phyloP scores from a whole-genome alignment of 2,329 filamentous ascomycete species.

The Pseudogymnoascus sp. region DNA sequence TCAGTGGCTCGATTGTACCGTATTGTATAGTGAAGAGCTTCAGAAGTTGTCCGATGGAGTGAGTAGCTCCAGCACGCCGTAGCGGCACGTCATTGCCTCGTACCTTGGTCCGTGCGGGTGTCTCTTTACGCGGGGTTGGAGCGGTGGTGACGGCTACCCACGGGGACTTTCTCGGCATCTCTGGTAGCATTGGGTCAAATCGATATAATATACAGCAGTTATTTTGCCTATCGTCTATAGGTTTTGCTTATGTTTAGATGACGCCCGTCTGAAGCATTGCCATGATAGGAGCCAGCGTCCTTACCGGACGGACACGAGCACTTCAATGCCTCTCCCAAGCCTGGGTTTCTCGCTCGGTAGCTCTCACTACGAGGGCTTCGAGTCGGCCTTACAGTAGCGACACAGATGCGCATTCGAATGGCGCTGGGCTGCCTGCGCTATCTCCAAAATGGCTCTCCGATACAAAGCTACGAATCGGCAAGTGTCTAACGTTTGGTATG shows the following conservation, averaged over 20 bases:
- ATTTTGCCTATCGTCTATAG: neutral
- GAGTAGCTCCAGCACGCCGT: neutral
- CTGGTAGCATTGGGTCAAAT: neutral
- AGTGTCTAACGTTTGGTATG: conserved; percentile 69
- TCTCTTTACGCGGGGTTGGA: conserved; percentile 4
- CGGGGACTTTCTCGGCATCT: conserved; percentile 12
- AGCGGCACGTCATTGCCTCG: neutral
- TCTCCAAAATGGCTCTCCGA: conserved; percentile 64
- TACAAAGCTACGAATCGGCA: conserved; percentile 59
- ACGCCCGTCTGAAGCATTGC: neutral
- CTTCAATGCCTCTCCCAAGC: conserved; percentile 1
- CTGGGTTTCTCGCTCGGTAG: neutral
- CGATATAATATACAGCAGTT: neutral
- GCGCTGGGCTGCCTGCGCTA: conserved; percentile 21
- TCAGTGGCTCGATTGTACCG: neutral
- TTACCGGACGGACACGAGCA: neutral
- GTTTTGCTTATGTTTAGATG: neutral
- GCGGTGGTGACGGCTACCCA: conserved; percentile 15
- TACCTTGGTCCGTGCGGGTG: neutral
- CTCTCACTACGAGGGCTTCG: neutral
- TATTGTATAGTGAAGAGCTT: neutral
- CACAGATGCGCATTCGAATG: neutral
- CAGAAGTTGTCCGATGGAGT: neutral
- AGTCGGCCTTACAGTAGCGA: neutral
- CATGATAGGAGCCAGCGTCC: neutral